Conservation (phyloP, 2,329 filamentous ascomycete species). For the Trichoderma koningiopsis region DNA sequence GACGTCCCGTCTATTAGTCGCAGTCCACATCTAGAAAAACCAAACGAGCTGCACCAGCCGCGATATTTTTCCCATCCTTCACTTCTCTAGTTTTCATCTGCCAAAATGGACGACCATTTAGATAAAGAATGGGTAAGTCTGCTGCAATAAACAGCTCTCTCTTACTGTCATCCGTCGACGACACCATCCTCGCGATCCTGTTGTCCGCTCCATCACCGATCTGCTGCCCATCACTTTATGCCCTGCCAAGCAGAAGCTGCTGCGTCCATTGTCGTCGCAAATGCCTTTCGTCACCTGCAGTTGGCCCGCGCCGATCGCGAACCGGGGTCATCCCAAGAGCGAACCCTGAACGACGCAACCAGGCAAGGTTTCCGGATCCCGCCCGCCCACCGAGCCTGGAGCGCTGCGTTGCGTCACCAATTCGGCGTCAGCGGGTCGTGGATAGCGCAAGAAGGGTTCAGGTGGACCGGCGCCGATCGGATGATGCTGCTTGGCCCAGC, state of each 20-base stretch:
- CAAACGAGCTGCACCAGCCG: neutral
- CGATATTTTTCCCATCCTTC: neutral
- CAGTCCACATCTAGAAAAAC: neutral
- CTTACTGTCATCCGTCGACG: neutral
- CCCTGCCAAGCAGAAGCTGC: neutral
- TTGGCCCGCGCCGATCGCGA: conserved; percentile 15
- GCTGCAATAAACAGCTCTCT: neutral
- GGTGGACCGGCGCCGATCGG: conserved; percentile 8
- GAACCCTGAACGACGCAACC: conserved; percentile 20
- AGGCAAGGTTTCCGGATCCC: conserved; percentile 12
- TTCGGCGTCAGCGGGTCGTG: conserved; percentile 18
- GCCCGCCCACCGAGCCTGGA: neutral
- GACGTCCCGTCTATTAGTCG: neutral
- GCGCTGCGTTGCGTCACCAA: conserved; percentile 20
- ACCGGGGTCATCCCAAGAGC: neutral
- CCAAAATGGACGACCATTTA: neutral
- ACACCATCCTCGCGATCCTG: neutral
- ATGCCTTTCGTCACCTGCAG: conserved; percentile 17
- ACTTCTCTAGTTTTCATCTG: neutral
- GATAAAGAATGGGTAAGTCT: conserved; percentile 21
- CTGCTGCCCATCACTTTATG: neutral
- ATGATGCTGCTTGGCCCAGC: neutral
- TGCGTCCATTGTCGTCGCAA: neutral
- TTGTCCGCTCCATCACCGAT: neutral
- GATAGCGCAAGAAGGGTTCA: neutral